Percentiles rank a stretch among this genome's conserved stretches.
Conservation (phyloP, 768 basidiomycete species). For the Mycena galericulata region DNA sequence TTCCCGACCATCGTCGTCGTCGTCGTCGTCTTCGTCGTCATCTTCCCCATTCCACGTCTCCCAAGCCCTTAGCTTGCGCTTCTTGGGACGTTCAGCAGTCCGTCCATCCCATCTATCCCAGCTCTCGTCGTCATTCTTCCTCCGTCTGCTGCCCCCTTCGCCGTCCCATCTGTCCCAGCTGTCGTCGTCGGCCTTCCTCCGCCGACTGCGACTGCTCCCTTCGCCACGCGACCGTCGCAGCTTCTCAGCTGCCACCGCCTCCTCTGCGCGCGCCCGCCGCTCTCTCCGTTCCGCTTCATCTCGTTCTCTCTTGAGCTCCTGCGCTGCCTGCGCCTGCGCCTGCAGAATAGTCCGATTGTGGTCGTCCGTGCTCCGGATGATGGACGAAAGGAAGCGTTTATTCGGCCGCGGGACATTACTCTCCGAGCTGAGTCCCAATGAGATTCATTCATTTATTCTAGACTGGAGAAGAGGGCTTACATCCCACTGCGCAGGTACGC, state of each 20-base stretch:
- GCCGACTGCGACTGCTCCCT: slow-evolving; percentile 55
- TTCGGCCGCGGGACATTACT: slow-evolving; percentile 82
- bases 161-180: no score
- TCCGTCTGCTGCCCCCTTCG: slow-evolving; percentile 40
- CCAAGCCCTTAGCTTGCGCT: slow-evolving; percentile 60
- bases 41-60: slow-evolving; percentile 62
- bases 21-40: slow-evolving; percentile 50
- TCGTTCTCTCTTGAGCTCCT: slow-evolving; percentile 76
- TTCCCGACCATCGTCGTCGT: slow-evolving; percentile 54
- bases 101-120: slow-evolving; percentile 70
- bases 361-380: slow-evolving; percentile 94
- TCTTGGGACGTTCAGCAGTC: slow-evolving; percentile 60
- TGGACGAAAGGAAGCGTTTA: slow-evolving; percentile 84
- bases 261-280: slow-evolving; percentile 75
- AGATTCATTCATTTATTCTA: not conserved
- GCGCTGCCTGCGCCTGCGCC: slow-evolving; percentile 77
- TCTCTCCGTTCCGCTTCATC: slow-evolving; percentile 76
- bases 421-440: slow-evolving; percentile 62
- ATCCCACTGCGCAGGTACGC: slow-evolving; percentile 75
- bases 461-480: slow-evolving; percentile 47
- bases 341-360: slow-evolving; percentile 90
- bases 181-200: slow-evolving; percentile 80
- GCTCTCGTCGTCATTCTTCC: slow-evolving; percentile 43
- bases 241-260: slow-evolving; percentile 78
- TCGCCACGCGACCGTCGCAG: slow-evolving; percentile 49